Conservation (phyloP, 176 grass and related monocot species). For the Zoysia pacifica region DNA sequence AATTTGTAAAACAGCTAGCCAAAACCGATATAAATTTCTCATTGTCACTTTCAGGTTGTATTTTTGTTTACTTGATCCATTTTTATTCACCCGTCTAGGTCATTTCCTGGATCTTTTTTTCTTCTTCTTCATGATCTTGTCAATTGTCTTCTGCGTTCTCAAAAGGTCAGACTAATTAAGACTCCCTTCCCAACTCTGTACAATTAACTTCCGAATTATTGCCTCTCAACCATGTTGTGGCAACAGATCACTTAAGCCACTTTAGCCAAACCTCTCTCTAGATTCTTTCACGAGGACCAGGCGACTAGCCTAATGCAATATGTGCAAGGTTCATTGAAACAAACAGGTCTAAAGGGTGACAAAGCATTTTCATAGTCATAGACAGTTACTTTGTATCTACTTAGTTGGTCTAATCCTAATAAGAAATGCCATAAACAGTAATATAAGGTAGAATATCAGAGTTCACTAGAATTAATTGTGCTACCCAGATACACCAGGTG, state of each 20-base stretch:
- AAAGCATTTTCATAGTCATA: neutral
- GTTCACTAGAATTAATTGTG: neutral
- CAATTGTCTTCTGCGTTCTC: neutral
- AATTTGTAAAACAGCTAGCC: neutral
- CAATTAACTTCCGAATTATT: neutral
- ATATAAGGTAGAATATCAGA: neutral
- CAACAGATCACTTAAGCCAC: neutral
- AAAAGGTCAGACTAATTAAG: neutral
- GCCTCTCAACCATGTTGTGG: neutral
- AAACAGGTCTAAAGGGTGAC: slow-evolving; percentile 30
- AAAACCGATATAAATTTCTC: neutral
- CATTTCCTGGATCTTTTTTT: neutral
- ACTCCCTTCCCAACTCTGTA: neutral
- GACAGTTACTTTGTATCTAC: neutral
- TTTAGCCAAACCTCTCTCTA: neutral
- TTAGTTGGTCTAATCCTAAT: slow-evolving; percentile 10
- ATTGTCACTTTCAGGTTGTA: neutral
- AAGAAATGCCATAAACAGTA: neutral
- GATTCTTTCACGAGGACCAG: neutral
- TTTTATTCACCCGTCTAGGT: neutral
- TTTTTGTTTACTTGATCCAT: neutral
- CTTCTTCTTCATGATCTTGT: neutral
- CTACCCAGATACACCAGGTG: neutral
- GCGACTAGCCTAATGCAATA: neutral
- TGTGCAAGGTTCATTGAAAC: slow-evolving; percentile 2